A percentile compares a stretch with the other conserved stretches of the same genome.
These are phyloP conservation scores for Aureobasidium sp. DNA, from an alignment of 2,329 filamentous ascomycete genomes.

Conservation along the genomic window DNA sequence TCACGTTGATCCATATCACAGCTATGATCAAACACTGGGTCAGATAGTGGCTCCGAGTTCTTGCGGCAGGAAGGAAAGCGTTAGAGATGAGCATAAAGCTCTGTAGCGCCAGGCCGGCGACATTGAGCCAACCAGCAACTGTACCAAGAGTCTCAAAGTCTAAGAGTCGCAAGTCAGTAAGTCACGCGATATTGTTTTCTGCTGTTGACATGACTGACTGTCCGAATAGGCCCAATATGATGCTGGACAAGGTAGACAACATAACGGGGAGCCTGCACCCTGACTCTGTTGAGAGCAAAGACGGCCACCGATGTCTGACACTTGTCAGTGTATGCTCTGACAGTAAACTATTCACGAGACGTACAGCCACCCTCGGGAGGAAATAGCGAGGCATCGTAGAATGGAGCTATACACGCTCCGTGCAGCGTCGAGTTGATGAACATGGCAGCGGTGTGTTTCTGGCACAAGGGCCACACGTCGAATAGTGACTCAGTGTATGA, in stretches of 20 bases:
- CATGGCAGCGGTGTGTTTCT: conserved; percentile 1
- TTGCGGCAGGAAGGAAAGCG: conserved; percentile 70
- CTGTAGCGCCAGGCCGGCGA: conserved; percentile 62
- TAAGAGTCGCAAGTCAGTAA: conserved; percentile 15
- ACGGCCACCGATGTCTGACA: conserved; percentile 44
- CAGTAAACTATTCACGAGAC: conserved; percentile 22
- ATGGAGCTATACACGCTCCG: conserved; percentile 41
- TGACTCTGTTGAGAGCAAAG: conserved; percentile 44
- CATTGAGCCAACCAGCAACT: conserved; percentile 74
- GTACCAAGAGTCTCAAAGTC: conserved; percentile 49
- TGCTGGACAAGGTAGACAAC: conserved; percentile 85
- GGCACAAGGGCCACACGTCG: background rate
- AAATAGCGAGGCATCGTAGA: conserved; percentile 56
- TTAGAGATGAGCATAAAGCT: conserved; percentile 74
- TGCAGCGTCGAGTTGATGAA: conserved; percentile 11
- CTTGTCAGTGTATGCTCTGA: conserved; percentile 22
- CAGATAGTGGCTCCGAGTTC: conserved; percentile 86
- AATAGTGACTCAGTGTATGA: background rate
- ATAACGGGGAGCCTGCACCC: conserved; percentile 45
- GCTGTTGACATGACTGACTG: conserved; percentile 30
- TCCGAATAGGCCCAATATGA: conserved; percentile 64
- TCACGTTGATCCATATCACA: conserved; percentile 70
- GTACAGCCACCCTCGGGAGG: conserved; percentile 57
- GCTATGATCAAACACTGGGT: conserved; percentile 77
- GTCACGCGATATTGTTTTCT: background rate